Evolutionary conservation across 441 rosid species (phyloP).

Genomic region (Populus tomentosa): DNA sequence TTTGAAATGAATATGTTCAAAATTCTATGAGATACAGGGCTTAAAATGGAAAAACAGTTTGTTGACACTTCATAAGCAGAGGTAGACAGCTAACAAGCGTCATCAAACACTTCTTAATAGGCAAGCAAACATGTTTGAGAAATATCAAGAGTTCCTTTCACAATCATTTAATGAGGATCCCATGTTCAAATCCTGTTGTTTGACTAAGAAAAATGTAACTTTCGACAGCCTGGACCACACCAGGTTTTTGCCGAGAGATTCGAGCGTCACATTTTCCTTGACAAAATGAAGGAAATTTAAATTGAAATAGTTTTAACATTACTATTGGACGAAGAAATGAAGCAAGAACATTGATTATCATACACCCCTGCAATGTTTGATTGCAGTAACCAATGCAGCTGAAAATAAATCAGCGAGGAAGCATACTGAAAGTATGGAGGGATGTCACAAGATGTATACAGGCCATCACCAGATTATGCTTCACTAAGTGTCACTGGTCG

Average conservation of each 20-base stretch:
- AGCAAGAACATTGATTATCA: conserved; percentile 12
- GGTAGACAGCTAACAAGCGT: too few relatives aligned
- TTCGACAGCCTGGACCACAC: neutral
- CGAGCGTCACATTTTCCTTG: neutral
- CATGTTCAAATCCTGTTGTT: neutral
- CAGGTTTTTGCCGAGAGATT: neutral
- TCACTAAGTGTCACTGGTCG: conserved; percentile 1
- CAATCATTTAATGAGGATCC: neutral
- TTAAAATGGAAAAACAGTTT: too few relatives aligned
- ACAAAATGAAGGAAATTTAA: neutral
- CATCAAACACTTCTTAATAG: too few relatives aligned
- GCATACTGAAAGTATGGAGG: neutral
- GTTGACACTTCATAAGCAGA: too few relatives aligned
- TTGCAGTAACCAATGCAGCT: conserved; percentile 1
- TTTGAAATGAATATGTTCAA: too few relatives aligned
- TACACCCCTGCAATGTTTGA: conserved; percentile 18
- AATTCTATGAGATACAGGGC: too few relatives aligned
- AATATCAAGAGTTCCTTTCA: too few relatives aligned
- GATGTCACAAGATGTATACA: conserved; percentile 11
- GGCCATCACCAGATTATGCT: conserved; percentile 13
- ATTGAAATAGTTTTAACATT: conserved; percentile 11
- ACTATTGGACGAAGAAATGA: conserved; percentile 12
- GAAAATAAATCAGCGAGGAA: neutral
- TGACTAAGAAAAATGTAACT: neutral
- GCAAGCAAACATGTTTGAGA: too few relatives aligned